Base-by-base conservation (phyloP, 148 eudicot genomes). In the Drosera capensis region DNA sequence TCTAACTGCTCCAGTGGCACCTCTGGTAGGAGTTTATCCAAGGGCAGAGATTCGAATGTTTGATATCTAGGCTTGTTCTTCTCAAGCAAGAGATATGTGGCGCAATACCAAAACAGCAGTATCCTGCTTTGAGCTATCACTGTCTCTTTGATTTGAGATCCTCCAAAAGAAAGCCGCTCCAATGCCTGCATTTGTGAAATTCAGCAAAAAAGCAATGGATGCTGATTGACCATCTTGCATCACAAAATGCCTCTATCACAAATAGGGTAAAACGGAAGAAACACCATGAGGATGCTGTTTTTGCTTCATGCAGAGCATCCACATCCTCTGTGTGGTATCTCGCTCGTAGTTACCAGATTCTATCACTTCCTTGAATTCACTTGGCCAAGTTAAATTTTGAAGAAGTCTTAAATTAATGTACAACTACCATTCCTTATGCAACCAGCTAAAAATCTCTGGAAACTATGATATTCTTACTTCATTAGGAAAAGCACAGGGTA, bases 11-110 rank as follows among this genome's bases (percentile, higher is more conserved):
- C 65, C 20, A 65, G 55, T 53, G 71, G 36, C 40, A 46, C 22
- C 24, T 48, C 40, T 45, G 66, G 48, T 62, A 62, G 35, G 41
- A 28, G 44, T 65, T 66, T 52, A 54, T 69, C 71, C 52, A 21
- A 37, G 45, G 72, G 54, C 31, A 71, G 82, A 13, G 62, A 74
- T 59, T 80, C 78, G n/a, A 90, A 85, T 44, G 14, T 56, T 70
- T 90, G 99, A 56, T 80, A 90, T 62, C 71, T 84, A 5, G 93
- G 93, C 48, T 74, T 84, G 49, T 90, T 90, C 68, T 76, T 84
- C 78, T 90, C 72, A n/a, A 90, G 85, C 50, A 90, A 66, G 50
- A 84, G 57, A 59, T 78, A 90, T 16, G 99, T 78, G 19, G 80
- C 70, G 65, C 65, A 80, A 60, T 90, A 90, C 99, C 87, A 84